phyloP scores from a whole-genome alignment of 2,329 filamentous ascomycete species.

The Diaporthe batatas region DNA sequence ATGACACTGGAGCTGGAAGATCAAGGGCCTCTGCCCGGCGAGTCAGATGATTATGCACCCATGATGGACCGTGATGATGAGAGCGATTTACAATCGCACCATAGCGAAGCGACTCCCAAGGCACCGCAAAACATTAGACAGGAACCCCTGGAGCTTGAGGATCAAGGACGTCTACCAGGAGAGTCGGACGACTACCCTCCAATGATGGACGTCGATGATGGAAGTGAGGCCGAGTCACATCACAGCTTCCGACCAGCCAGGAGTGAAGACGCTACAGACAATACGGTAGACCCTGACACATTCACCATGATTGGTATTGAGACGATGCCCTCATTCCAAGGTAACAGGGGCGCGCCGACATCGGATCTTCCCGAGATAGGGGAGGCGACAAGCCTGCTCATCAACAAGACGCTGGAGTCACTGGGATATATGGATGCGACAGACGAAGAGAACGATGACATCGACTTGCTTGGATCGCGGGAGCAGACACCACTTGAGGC shows the following conservation, averaged over 20 bases:
- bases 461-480: constrained; percentile 37
- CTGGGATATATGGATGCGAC: constrained; percentile 55
- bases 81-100: constrained; percentile 48
- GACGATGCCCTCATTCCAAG: constrained; percentile 65
- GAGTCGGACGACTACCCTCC: constrained; percentile 37
- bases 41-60: constrained; percentile 38
- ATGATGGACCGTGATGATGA: constrained; percentile 41
- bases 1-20: constrained; percentile 32
- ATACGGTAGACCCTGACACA: constrained; percentile 58
- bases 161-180: constrained; percentile 31
- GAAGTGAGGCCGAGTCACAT: constrained; percentile 48
- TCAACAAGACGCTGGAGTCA: constrained; percentile 67
- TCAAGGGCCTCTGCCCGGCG: constrained; percentile 32
- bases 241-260: constrained; percentile 34
- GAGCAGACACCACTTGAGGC: constrained; percentile 33
- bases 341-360: constrained; percentile 53
- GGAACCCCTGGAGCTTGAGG: constrained; percentile 23
- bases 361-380: constrained; percentile 61
- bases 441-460: constrained; percentile 40
- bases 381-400: constrained; percentile 68
- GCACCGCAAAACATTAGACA: neutral
- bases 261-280: constrained; percentile 47
- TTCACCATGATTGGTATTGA: constrained; percentile 73
- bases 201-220: constrained; percentile 39
- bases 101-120: constrained; percentile 33